Conservation (phyloP, 2,329 filamentous ascomycete genomes). For the Clarireedia monteithiana region DNA sequence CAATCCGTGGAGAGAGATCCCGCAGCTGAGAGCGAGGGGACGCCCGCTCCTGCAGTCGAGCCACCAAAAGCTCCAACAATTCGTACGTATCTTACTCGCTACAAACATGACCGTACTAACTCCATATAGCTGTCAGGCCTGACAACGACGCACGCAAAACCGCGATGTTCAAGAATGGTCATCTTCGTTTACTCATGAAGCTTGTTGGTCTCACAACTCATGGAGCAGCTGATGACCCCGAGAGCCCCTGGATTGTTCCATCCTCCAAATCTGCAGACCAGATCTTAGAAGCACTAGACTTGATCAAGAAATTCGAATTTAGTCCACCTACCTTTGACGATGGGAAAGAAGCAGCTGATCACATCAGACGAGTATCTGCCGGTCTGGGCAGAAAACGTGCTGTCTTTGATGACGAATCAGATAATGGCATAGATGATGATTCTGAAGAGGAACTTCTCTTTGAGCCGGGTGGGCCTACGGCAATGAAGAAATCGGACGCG, state of each 20-base stretch:
- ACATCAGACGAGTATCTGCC: constrained; percentile 63
- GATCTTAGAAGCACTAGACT: constrained; percentile 60
- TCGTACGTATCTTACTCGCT: constrained; percentile 35
- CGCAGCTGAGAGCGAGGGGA: constrained; percentile 29
- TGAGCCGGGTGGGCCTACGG: constrained; percentile 58
- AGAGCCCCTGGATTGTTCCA: constrained; percentile 74
- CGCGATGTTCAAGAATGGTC: constrained; percentile 83
- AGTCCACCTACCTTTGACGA: constrained; percentile 72
- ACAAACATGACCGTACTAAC: constrained; percentile 16
- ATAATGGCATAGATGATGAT: constrained; percentile 47
- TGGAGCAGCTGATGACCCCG: constrained; percentile 54
- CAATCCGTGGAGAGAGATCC: constrained; percentile 36
- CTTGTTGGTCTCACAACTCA: constrained; percentile 61
- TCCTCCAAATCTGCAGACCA: constrained; percentile 53
- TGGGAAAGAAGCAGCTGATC: constrained; percentile 58
- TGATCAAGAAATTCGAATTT: constrained; percentile 72
- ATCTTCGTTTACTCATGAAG: constrained; percentile 76
- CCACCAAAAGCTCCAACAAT: constrained; percentile 40
- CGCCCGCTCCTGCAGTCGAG: constrained; percentile 25
- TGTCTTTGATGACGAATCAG: constrained; percentile 65
- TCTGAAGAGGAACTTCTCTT: constrained; percentile 54
- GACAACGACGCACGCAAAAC: constrained; percentile 58
- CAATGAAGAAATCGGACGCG: constrained; percentile 44
- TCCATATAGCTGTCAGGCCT: constrained; percentile 30
- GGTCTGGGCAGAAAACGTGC: constrained; percentile 43